phyloP scores from a whole-genome alignment of 371 early-diverging fungal genomes.

The Massospora cicadina region DNA sequence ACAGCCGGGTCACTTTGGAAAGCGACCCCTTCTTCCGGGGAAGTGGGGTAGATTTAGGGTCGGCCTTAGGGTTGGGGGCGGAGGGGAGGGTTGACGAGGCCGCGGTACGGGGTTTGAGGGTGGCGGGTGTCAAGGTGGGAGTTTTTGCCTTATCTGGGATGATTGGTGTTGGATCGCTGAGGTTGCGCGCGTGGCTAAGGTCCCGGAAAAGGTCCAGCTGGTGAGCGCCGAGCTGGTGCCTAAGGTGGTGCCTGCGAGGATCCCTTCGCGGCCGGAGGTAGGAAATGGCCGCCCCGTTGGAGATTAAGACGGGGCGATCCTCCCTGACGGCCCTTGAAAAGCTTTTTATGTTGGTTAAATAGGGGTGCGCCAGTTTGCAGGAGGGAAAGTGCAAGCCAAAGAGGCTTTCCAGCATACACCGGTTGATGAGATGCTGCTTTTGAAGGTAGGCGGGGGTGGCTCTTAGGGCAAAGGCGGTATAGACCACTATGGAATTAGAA shows the following conservation, averaged over 20 bases:
- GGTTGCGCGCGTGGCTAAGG: background rate
- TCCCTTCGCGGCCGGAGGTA: background rate
- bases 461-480: background rate
- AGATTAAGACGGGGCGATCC: background rate
- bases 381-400: conserved; percentile 9
- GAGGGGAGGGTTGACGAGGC: background rate
- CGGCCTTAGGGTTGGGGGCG: background rate
- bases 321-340: conserved; percentile 1
- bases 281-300: conserved; percentile 6
- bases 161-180: background rate
- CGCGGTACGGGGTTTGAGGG: background rate
- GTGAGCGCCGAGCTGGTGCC: background rate
- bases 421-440: conserved; percentile 2
- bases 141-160: background rate
- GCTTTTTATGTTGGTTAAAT: background rate
- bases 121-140: background rate
- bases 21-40: conserved; percentile 2
- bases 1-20: conserved; percentile 3
- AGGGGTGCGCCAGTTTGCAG: conserved; percentile 2
- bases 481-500: background rate
- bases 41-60: background rate
- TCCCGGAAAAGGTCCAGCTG: background rate
- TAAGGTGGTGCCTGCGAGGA: conserved; percentile 1
- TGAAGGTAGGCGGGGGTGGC: background rate
- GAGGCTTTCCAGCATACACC: conserved; percentile 2